A percentile compares a stretch with the other conserved stretches of the same genome.
Evolutionary conservation across 2,329 filamentous ascomycete genomes (phyloP).

Genomic region (Peltaster fructicola): DNA sequence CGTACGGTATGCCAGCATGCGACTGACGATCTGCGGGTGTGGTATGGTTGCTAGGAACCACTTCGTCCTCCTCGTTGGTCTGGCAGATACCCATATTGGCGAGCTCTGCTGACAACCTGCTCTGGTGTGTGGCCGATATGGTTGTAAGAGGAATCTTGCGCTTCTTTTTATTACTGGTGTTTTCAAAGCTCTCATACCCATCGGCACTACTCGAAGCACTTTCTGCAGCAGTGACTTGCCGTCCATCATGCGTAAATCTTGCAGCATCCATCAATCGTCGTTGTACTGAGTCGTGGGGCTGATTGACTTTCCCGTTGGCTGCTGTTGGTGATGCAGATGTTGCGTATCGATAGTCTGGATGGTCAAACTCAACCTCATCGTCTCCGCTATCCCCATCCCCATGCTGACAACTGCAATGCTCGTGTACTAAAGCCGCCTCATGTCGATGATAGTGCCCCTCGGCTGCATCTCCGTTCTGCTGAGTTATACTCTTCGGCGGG

Average conservation of each 20-base stretch:
- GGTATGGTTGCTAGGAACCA: conserved; percentile 25
- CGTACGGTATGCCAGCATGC: conserved; percentile 37
- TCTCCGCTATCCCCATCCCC: conserved; percentile 44
- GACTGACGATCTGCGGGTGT: conserved; percentile 26
- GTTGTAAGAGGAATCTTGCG: conserved; percentile 88
- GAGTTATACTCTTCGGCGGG: conserved; percentile 2
- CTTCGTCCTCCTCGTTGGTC: conserved; percentile 17
- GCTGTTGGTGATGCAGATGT: conserved; percentile 19
- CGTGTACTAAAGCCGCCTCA: conserved; percentile 19
- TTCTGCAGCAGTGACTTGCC: conserved; percentile 22
- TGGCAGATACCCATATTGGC: conserved; percentile 42
- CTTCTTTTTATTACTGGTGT: conserved; percentile 99
- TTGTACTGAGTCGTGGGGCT: conserved; percentile 17
- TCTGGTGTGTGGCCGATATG: conserved; percentile 43
- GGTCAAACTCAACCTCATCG: conserved; percentile 31
- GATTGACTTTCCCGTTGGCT: conserved; percentile 13
- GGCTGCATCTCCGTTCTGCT: conserved; percentile 10
- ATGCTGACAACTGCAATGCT: conserved; percentile 28
- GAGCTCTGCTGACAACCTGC: conserved; percentile 44
- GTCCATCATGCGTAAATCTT: conserved; percentile 12
- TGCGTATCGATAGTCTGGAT: conserved; percentile 21
- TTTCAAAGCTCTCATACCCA: conserved; percentile 93
- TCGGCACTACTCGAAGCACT: conserved; percentile 56
- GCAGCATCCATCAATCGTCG: conserved; percentile 19
- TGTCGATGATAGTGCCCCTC: conserved; percentile 33